Percentiles rank a stretch among this genome's conserved stretches.
phyloP scores from a whole-genome alignment of 2,329 filamentous ascomycete genomes.

The Aspergillus viridinutans region DNA sequence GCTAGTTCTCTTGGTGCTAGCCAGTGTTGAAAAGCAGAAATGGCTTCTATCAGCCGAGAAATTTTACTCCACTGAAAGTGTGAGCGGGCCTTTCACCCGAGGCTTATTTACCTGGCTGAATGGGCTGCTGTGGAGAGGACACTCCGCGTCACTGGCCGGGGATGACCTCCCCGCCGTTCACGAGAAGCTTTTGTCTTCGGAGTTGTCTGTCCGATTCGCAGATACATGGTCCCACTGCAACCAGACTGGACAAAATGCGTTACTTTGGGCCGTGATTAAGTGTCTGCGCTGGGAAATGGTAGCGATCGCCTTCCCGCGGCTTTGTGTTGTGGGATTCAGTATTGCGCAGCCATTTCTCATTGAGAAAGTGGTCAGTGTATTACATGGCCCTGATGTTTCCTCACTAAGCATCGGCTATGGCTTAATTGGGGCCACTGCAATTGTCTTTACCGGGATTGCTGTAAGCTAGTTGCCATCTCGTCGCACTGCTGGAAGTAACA shows the following conservation, averaged over 20 bases:
- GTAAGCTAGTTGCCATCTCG: conserved; percentile 3
- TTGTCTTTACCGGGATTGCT: conserved; percentile 11
- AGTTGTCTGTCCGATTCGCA: too few species aligned
- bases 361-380: conserved; percentile 7
- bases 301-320: conserved; percentile 10
- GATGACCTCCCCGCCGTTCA: conserved; percentile 6
- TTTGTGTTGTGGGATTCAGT: conserved; percentile 14
- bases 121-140: conserved; percentile 13
- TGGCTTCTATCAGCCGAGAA: conserved; percentile 28
- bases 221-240: conserved; percentile 2
- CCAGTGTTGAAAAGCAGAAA: conserved; percentile 34
- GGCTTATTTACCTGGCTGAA: conserved; percentile 46
- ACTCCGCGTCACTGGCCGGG: conserved; percentile 4
- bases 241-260: conserved; percentile 6
- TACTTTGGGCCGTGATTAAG: conserved; percentile 11
- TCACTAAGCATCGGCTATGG: conserved; percentile 9
- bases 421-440: conserved; percentile 5
- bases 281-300: conserved; percentile 15
- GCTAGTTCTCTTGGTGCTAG: conserved; percentile 33
- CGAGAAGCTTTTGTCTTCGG: conserved; percentile 1
- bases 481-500: too few species aligned
- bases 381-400: conserved; percentile 1
- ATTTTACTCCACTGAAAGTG: conserved; percentile 41
- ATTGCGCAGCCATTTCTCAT: conserved; percentile 16
- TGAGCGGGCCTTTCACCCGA: conserved; percentile 42